Conservation (phyloP, 2,329 filamentous ascomycete genomes). For the Magnaporthales sp. region DNA sequence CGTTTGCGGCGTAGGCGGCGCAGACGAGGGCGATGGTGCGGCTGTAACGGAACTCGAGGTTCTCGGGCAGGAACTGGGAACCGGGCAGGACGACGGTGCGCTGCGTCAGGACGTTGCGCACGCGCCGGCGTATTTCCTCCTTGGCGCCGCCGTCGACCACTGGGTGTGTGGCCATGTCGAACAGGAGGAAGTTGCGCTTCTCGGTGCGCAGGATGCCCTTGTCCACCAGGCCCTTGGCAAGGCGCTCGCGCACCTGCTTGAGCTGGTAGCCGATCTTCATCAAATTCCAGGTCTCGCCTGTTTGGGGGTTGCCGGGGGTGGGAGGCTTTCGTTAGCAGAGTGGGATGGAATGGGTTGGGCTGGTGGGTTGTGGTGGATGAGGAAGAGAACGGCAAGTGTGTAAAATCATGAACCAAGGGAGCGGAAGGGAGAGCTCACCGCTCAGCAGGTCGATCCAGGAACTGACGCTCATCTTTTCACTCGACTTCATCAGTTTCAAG, state of each 20-base stretch:
- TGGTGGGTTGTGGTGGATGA: slow-evolving; percentile 5
- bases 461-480: slow-evolving; percentile 99
- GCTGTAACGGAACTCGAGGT: slow-evolving; percentile 86
- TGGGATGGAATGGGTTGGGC: not conserved
- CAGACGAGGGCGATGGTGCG: slow-evolving; percentile 95
- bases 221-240: slow-evolving; percentile 95
- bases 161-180: slow-evolving; percentile 99
- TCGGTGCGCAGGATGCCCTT: slow-evolving; percentile 98
- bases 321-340: slow-evolving; percentile 3
- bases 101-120: slow-evolving; percentile 86
- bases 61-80: slow-evolving; percentile 86
- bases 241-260: slow-evolving; percentile 95
- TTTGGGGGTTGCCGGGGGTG: slow-evolving; percentile 2
- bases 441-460: slow-evolving; percentile 99
- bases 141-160: slow-evolving; percentile 95
- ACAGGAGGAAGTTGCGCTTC: slow-evolving; percentile 98
- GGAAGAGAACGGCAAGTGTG: slow-evolving; percentile 3
- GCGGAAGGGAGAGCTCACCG: slow-evolving; percentile 49
- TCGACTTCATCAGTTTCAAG: slow-evolving; percentile 99
- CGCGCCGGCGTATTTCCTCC: slow-evolving; percentile 89
- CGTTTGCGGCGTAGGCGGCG: slow-evolving; percentile 94
- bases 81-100: slow-evolving; percentile 83
- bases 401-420: slow-evolving; percentile 3
- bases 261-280: slow-evolving; percentile 99
- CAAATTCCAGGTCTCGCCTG: slow-evolving; percentile 98